Conservation (phyloP, 148 eudicot genomes). For the Camellia lanceoleosa region DNA sequence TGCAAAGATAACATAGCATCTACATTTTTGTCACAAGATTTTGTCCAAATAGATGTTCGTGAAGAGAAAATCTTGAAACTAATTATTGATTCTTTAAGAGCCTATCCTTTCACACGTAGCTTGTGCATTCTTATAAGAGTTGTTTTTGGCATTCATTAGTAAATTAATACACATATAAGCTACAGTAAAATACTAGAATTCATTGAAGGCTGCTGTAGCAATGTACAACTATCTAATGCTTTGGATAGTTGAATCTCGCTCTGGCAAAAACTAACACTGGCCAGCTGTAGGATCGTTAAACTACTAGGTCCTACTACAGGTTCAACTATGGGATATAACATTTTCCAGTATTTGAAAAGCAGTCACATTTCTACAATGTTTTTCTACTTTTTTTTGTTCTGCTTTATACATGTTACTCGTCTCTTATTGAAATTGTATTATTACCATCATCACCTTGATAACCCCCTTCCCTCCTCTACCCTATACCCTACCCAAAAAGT, state of each 20-base stretch:
- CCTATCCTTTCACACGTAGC: too few species aligned
- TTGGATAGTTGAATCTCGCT: background rate
- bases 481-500: background rate
- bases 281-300: background rate
- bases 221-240: background rate
- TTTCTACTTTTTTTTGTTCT: background rate
- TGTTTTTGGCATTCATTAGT: background rate
- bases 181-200: background rate
- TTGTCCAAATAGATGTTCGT: background rate
- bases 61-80: background rate
- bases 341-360: background rate
- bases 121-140: too few species aligned
- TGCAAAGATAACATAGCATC: conserved; percentile 29
- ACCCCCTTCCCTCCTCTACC: background rate
- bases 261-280: background rate
- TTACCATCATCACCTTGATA: background rate
- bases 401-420: background rate
- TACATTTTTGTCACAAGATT: background rate
- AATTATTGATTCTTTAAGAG: background rate
- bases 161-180: background rate
- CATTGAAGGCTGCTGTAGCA: background rate
- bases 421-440: background rate
- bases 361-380: background rate
- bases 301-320: background rate
- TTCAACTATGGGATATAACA: background rate